Conservation (phyloP, 176 grass and related monocot species). For the Triticum monococcum region DNA sequence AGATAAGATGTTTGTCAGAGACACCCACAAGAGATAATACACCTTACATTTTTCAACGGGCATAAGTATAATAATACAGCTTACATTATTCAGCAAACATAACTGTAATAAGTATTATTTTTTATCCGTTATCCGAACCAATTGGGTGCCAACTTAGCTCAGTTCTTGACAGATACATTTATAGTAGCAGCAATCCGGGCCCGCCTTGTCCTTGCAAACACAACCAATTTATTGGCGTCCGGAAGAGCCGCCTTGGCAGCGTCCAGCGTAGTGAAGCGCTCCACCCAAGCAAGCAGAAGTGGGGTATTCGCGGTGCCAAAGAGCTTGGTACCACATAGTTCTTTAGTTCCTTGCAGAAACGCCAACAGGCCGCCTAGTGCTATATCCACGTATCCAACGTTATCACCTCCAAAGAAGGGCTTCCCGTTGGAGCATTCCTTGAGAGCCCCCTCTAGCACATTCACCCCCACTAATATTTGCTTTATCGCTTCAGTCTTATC, state of each 20-base stretch:
- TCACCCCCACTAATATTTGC: background rate
- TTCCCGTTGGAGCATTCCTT: conserved; percentile 35
- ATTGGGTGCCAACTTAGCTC: no score
- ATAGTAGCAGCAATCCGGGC: no score
- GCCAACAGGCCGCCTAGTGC: background rate
- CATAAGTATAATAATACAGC: no score
- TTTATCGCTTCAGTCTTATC: conserved; percentile 19
- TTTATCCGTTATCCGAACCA: no score
- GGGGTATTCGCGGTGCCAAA: conserved; percentile 25
- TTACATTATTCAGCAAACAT: no score
- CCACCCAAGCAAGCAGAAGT: conserved; percentile 11
- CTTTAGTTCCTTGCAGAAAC: background rate
- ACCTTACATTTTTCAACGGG: no score
- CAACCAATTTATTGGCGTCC: background rate
- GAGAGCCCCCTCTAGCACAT: conserved; percentile 21
- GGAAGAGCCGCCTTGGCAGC: conserved; percentile 7
- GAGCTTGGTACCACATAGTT: background rate
- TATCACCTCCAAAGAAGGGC: conserved; percentile 49
- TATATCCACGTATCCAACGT: conserved; percentile 36
- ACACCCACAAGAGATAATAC: no score
- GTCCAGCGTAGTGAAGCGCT: conserved; percentile 19
- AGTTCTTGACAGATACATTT: no score
- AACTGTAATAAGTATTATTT: no score
- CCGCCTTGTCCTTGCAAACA: background rate
- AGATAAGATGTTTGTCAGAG: no score